These are phyloP conservation scores for Austroboletus niveus DNA, from an alignment of 1,284 basidiomycete species.

Conservation along the genomic window DNA sequence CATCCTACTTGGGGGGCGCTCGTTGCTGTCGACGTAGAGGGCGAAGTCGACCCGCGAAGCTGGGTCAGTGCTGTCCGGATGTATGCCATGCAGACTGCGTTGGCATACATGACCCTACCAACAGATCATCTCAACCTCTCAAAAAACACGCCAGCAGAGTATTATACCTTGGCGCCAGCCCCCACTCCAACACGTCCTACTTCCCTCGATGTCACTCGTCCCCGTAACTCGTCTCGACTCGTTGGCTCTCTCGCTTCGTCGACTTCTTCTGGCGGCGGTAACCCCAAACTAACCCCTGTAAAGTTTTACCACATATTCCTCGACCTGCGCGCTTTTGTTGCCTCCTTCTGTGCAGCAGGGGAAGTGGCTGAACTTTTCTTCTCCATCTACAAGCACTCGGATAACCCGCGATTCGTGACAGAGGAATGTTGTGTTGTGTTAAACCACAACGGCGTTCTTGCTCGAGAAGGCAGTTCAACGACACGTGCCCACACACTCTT, in stretches of 20 bases:
- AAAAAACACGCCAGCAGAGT: conserved; percentile 40
- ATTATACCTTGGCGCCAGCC: conserved; percentile 40
- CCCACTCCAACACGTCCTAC: conserved; percentile 68
- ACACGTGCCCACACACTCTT: conserved; percentile 80
- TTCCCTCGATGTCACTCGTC: conserved; percentile 55
- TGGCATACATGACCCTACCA: conserved; percentile 75
- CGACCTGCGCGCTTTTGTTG: conserved; percentile 89
- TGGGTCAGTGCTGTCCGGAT: conserved; percentile 88
- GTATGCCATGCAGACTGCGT: conserved; percentile 81
- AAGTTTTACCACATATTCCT: conserved; percentile 89
- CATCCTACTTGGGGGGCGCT: conserved; percentile 90
- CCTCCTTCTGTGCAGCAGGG: conserved; percentile 83
- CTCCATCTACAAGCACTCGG: conserved; percentile 86
- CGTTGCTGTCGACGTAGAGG: conserved; percentile 81
- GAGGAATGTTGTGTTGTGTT: conserved; percentile 92
- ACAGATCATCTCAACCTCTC: conserved; percentile 38
- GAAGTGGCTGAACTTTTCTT: conserved; percentile 94
- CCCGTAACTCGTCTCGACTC: conserved; percentile 47
- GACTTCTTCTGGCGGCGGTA: neutral
- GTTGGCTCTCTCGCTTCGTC: conserved; percentile 44
- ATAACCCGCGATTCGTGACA: conserved; percentile 79
- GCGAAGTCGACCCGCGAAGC: conserved; percentile 69
- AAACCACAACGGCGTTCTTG: conserved; percentile 88
- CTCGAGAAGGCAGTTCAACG: conserved; percentile 60
- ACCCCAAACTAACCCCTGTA: conserved; percentile 44